Evolutionary conservation across 495 filamentous ascomycete genomes (phyloP).

Genomic region (Friedmanniomyces endolithicus): DNA sequence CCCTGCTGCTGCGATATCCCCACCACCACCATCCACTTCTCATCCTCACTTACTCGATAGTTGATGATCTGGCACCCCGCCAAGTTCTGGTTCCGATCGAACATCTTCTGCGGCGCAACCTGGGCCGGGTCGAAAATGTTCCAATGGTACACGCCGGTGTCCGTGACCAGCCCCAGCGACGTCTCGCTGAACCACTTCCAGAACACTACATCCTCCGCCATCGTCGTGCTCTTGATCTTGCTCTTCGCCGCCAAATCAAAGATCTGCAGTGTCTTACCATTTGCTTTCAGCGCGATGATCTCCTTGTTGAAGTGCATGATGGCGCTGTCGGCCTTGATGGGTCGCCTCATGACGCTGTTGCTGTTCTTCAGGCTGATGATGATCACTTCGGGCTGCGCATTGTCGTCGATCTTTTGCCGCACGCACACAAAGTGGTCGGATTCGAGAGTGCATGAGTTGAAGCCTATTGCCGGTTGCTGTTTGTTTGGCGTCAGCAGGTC

Average conservation of each 20-base stretch:
- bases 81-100: slow-evolving; percentile 84
- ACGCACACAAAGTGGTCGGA: slow-evolving; percentile 93
- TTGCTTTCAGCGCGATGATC: slow-evolving; percentile 92
- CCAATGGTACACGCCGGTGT: slow-evolving; percentile 89
- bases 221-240: slow-evolving; percentile 87
- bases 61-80: slow-evolving; percentile 97
- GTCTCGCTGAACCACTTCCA: slow-evolving; percentile 98
- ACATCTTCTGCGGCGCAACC: slow-evolving; percentile 70
- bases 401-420: slow-evolving; percentile 74
- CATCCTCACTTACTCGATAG: slow-evolving; percentile 89
- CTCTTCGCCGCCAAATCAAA: slow-evolving; percentile 83
- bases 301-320: slow-evolving; percentile 95
- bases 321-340: slow-evolving; percentile 98
- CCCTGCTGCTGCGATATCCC: slow-evolving; percentile 89
- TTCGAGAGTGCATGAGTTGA: slow-evolving; percentile 95
- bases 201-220: slow-evolving; percentile 94
- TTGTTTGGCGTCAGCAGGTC: slow-evolving; percentile 9
- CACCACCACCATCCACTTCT: slow-evolving; percentile 96
- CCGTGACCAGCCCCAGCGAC: slow-evolving; percentile 78
- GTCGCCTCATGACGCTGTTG: slow-evolving; percentile 82
- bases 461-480: slow-evolving; percentile 74
- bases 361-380: slow-evolving; percentile 92
- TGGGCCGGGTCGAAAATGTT: slow-evolving; percentile 77
- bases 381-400: slow-evolving; percentile 78
- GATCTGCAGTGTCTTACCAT: slow-evolving; percentile 85